Percentiles rank a stretch among this genome's conserved stretches.
Conservation (phyloP, 2,329 filamentous ascomycete genomes). For the Fusarium sp. region DNA sequence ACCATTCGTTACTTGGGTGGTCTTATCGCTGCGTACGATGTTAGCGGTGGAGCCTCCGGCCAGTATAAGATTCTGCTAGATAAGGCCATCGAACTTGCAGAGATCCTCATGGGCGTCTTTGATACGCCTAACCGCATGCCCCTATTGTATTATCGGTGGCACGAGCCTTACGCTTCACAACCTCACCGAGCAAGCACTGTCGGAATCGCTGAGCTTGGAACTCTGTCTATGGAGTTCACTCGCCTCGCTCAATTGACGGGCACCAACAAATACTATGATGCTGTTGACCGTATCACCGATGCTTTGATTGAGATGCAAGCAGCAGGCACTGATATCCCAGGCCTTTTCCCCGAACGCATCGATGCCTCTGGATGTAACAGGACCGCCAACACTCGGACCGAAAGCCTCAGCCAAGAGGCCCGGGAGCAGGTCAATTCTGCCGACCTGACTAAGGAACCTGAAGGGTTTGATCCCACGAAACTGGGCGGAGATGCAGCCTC, state of each 20-base stretch:
- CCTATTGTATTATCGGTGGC: conserved; percentile 82
- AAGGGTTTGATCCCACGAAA: conserved; percentile 42
- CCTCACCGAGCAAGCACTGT: conserved; percentile 71
- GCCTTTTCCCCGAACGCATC: conserved; percentile 82
- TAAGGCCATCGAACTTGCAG: conserved; percentile 83
- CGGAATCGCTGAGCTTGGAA: conserved; percentile 79
- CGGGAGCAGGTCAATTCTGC: conserved; percentile 52
- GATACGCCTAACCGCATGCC: conserved; percentile 97
- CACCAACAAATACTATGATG: conserved; percentile 88
- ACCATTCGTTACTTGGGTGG: conserved; percentile 93
- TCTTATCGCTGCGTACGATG: conserved; percentile 85
- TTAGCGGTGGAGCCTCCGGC: conserved; percentile 71
- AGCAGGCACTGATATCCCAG: conserved; percentile 74
- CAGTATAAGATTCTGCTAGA: conserved; percentile 75
- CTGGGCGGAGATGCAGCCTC: conserved; percentile 3
- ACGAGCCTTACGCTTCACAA: conserved; percentile 71
- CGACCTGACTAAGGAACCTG: conserved; percentile 44
- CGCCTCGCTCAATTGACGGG: conserved; percentile 87
- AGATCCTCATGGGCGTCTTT: conserved; percentile 84
- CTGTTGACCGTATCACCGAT: conserved; percentile 85
- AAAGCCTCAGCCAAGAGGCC: conserved; percentile 50
- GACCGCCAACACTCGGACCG: conserved; percentile 54
- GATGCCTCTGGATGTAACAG: conserved; percentile 84
- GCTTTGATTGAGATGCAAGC: conserved; percentile 81
- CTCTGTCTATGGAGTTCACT: conserved; percentile 89